These are phyloP conservation scores for Aphanomyces astaci DNA, from an alignment of 352 stramenopile species.

Conservation along the genomic window DNA sequence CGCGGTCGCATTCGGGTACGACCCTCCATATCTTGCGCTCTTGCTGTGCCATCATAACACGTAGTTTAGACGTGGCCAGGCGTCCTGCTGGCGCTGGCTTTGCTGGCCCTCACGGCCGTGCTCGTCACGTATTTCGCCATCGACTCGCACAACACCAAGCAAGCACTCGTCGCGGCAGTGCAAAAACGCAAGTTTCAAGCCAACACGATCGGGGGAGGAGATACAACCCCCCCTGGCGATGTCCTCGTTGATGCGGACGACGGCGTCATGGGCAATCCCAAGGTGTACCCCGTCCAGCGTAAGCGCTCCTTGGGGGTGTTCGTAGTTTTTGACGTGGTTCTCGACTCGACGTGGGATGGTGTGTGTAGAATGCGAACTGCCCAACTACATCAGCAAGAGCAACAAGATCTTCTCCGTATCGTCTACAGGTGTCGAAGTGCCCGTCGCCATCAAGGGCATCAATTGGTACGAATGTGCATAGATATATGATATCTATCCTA, in stretches of 20 bases:
- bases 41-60: neutral
- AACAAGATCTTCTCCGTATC: constrained; percentile 40
- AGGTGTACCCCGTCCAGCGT: constrained; percentile 25
- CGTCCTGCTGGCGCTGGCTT: constrained; percentile 37
- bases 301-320: constrained; percentile 24
- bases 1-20: constrained; percentile 55
- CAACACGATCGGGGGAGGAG: constrained; percentile 17
- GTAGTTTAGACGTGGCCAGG: constrained; percentile 47
- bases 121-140: constrained; percentile 47
- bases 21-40: neutral
- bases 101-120: constrained; percentile 33
- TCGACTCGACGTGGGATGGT: neutral
- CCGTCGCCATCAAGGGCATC: constrained; percentile 48
- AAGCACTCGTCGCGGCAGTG: neutral
- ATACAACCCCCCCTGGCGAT: no score
- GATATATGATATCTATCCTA: no score
- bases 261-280: constrained; percentile 26
- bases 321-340: neutral
- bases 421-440: constrained; percentile 46
- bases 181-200: constrained; percentile 14
- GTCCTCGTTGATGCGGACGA: constrained; percentile 25
- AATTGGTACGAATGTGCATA: no score
- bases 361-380: constrained; percentile 36
- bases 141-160: constrained; percentile 29
- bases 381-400: constrained; percentile 59